phyloP scores from a whole-genome alignment of 78 protist genomes.

The Cavenderia fasciculata region DNA sequence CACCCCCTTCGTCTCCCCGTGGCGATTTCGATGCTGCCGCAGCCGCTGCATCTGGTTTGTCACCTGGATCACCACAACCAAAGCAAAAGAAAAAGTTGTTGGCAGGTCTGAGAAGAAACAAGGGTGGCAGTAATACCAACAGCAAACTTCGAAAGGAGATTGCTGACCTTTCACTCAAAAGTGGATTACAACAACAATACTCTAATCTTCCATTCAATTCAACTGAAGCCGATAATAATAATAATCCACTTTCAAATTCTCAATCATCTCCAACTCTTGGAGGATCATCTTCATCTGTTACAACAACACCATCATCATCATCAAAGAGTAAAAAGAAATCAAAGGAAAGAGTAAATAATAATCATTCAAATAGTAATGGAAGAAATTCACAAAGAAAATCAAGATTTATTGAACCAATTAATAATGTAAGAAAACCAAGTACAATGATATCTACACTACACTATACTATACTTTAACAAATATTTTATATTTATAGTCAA shows the following conservation, averaged over 20 bases:
- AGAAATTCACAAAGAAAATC: conserved; percentile 55
- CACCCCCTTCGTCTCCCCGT: neutral
- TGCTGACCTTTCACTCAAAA: conserved; percentile 4
- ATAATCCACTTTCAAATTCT: neutral
- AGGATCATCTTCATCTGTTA: neutral
- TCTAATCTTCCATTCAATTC: neutral
- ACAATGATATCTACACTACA: neutral
- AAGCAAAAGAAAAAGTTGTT: neutral
- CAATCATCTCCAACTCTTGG: neutral
- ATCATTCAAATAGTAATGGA: too few species aligned
- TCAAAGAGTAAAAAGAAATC: too few species aligned
- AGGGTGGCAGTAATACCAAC: conserved; percentile 3
- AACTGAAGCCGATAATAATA: neutral
- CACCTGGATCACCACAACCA: neutral
- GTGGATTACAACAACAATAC: conserved; percentile 71
- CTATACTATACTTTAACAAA: neutral
- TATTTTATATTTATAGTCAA: conserved; percentile 1
- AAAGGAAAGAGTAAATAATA: too few species aligned
- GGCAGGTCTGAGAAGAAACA: neutral
- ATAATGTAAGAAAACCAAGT: neutral
- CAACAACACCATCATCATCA: too few species aligned
- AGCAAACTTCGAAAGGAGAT: conserved; percentile 47
- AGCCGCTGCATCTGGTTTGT: neutral
- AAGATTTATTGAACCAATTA: conserved; percentile 55
- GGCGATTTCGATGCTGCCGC: neutral